phyloP scores from a whole-genome alignment of 1,284 basidiomycete genomes.

The Ganoderma leucocontextum region DNA sequence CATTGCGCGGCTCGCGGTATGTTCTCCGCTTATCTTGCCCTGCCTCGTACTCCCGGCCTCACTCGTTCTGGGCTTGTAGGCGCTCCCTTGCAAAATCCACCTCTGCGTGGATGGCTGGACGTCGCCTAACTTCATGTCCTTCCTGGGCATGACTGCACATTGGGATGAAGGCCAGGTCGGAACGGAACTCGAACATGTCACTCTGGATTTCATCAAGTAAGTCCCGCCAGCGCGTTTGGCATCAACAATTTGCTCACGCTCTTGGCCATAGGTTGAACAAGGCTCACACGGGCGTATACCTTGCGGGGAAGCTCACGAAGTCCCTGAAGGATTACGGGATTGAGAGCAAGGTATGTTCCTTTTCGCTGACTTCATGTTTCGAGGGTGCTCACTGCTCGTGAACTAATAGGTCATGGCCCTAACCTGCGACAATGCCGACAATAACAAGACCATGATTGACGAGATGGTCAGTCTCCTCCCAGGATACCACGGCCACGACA shows the following conservation, averaged over 20 bases:
- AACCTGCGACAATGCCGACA: background rate
- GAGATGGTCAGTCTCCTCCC: background rate
- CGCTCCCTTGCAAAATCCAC: background rate
- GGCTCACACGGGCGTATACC: background rate
- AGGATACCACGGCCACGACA: background rate
- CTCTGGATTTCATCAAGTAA: background rate
- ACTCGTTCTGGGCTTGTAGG: too few relatives aligned
- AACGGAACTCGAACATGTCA: background rate
- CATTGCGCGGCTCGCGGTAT: background rate
- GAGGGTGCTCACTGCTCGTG: too few relatives aligned
- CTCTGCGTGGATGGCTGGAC: conserved; percentile 5
- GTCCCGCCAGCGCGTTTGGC: too few relatives aligned
- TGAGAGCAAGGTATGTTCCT: background rate
- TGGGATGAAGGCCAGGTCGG: background rate
- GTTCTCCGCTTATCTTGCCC: background rate
- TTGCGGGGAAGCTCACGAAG: background rate
- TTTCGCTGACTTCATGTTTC: too few relatives aligned
- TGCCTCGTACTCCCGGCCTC: too few relatives aligned
- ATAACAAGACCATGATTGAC: background rate
- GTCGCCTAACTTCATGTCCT: background rate
- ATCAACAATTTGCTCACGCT: too few relatives aligned
- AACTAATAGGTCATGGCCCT: background rate
- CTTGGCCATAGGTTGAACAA: background rate
- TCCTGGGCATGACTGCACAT: background rate
- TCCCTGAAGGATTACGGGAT: background rate